Evolutionary conservation across 768 basidiomycete genomes (phyloP).

Genomic region (Mycena pura): DNA sequence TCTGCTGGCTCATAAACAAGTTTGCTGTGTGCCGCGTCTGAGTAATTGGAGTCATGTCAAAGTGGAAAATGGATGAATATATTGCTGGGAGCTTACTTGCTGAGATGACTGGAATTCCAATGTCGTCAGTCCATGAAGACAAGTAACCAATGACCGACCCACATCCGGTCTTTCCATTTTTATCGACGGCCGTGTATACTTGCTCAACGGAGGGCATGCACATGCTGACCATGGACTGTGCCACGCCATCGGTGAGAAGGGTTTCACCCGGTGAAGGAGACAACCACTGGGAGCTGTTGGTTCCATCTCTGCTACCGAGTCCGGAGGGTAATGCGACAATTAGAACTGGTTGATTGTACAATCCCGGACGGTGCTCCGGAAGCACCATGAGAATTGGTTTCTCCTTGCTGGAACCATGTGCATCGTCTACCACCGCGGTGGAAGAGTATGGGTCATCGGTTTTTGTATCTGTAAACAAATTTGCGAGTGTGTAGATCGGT

Average conservation of each 20-base stretch:
- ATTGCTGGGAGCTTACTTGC: slow-evolving; percentile 1
- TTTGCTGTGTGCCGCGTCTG: slow-evolving; percentile 1
- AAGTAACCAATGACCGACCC: background rate
- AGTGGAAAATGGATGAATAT: background rate
- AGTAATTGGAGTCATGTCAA: background rate
- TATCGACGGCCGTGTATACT: slow-evolving; percentile 5
- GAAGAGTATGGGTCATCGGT: background rate
- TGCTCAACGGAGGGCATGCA: background rate
- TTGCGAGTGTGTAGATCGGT: background rate
- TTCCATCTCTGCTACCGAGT: background rate
- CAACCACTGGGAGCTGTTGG: background rate
- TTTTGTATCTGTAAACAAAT: slow-evolving; percentile 3
- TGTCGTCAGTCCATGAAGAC: background rate
- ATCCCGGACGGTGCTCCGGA: slow-evolving; percentile 1
- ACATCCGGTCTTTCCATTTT: slow-evolving; percentile 9
- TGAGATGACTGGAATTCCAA: slow-evolving; percentile 3
- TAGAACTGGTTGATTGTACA: background rate
- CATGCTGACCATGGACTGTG: background rate
- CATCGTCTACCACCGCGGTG: background rate
- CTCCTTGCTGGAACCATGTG: background rate
- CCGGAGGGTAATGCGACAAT: background rate
- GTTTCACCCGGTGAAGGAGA: background rate
- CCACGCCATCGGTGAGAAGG: background rate
- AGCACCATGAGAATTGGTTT: background rate
- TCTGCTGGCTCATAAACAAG: slow-evolving; percentile 3